Evolutionary conservation across 306 rosid species (phyloP).

Genomic region (Cucurbita ficifolia): DNA sequence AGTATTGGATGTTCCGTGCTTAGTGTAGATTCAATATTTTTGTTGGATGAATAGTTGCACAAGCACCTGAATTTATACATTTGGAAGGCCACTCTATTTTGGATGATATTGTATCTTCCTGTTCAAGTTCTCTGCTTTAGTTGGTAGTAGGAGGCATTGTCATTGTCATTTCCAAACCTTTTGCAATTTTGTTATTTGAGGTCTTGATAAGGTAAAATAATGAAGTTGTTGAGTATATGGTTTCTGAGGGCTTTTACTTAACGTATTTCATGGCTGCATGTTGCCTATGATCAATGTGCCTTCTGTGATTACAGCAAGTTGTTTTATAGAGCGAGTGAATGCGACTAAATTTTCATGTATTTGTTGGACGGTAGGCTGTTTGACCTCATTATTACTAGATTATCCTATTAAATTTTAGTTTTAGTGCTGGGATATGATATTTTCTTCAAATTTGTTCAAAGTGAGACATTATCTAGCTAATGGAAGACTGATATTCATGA

Average conservation of each 20-base stretch:
- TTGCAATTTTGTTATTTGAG: neutral
- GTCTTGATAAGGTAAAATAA: neutral
- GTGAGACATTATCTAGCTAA: neutral
- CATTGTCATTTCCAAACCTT: neutral
- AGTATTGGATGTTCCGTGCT: neutral
- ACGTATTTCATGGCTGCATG: neutral
- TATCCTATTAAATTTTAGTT: neutral
- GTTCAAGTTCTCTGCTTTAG: neutral
- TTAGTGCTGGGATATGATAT: neutral
- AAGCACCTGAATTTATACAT: neutral
- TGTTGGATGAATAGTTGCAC: neutral
- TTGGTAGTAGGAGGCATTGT: neutral
- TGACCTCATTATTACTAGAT: neutral
- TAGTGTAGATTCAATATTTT: neutral
- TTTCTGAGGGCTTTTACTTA: neutral
- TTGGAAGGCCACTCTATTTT: neutral
- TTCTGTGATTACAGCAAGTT: neutral
- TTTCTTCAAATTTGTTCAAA: neutral
- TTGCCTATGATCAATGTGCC: neutral
- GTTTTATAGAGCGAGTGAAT: neutral
- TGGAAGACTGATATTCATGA: neutral
- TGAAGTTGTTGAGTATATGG: neutral
- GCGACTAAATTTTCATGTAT: neutral
- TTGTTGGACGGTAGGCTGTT: neutral
- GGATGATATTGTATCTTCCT: neutral